These are phyloP conservation scores for Trichoderma sp. DNA, from an alignment of 2,329 filamentous ascomycete species.

Conservation along the genomic window DNA sequence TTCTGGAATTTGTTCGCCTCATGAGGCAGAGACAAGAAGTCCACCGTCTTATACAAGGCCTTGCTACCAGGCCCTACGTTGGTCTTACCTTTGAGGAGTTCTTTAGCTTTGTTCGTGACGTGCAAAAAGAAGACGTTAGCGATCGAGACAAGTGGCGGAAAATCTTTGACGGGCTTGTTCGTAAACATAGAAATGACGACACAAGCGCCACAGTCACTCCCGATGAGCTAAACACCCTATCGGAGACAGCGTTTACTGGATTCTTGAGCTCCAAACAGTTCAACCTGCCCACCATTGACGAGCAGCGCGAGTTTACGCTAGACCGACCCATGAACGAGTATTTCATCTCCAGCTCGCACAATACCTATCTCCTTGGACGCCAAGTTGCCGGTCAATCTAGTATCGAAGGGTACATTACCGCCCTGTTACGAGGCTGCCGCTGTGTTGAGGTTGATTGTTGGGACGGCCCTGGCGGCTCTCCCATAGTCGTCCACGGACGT, in stretches of 20 bases:
- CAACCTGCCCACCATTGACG: constrained; percentile 67
- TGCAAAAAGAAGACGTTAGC: constrained; percentile 76
- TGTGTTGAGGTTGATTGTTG: constrained; percentile 98
- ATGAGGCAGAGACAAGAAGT: constrained; percentile 86
- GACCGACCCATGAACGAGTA: constrained; percentile 93
- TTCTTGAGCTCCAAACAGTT: constrained; percentile 72
- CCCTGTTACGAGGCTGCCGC: constrained; percentile 83
- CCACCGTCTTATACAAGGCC: constrained; percentile 66
- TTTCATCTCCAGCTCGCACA: constrained; percentile 97
- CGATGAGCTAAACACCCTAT: constrained; percentile 62
- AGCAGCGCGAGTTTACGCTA: constrained; percentile 63
- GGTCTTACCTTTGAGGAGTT: constrained; percentile 76
- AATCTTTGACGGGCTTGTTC: constrained; percentile 70
- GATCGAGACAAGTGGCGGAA: constrained; percentile 68
- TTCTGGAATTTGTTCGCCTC: constrained; percentile 77
- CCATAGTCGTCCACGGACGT: constrained; percentile 86
- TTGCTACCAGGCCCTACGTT: constrained; percentile 58
- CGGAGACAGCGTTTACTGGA: constrained; percentile 73
- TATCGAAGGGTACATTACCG: constrained; percentile 90
- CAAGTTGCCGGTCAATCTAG: constrained; percentile 90
- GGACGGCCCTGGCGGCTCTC: constrained; percentile 86
- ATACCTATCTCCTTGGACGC: constrained; percentile 90
- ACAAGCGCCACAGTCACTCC: constrained; percentile 47
- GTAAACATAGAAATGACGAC: constrained; percentile 56
- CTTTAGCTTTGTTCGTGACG: constrained; percentile 68